A percentile compares a stretch with the other conserved stretches of the same genome.
Conservation (phyloP, 2,329 filamentous ascomycete genomes). For the Bipolaris oryzae region DNA sequence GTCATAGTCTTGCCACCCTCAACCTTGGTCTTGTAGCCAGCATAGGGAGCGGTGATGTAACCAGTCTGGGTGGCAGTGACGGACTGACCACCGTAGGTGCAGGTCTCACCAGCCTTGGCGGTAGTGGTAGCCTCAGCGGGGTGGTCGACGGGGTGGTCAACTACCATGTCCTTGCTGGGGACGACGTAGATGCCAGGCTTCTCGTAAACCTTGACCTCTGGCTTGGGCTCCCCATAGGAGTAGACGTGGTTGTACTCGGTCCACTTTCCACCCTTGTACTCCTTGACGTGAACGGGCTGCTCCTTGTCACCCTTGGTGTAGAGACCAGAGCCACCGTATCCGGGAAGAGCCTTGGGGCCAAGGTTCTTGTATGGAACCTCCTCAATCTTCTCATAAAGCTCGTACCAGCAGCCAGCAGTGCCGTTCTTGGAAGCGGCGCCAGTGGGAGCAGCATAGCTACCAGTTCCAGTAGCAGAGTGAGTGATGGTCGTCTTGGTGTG, state of each 20-base stretch:
- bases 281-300: conserved; percentile 37
- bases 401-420: conserved; percentile 32
- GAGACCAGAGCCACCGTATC: conserved; percentile 39
- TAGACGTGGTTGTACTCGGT: conserved; percentile 28
- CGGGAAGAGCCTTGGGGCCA: conserved; percentile 35
- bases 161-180: conserved; percentile 34
- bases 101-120: conserved; percentile 26
- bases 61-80: conserved; percentile 31
- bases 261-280: conserved; percentile 43
- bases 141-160: conserved; percentile 27
- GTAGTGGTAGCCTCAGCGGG: conserved; percentile 32
- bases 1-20: conserved; percentile 22
- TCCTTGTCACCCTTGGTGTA: conserved; percentile 28
- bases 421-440: conserved; percentile 20
- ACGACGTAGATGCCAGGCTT: conserved; percentile 40
- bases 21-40: conserved; percentile 29
- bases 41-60: conserved; percentile 34
- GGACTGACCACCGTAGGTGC: conserved; percentile 36
- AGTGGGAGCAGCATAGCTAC: conserved; percentile 18
- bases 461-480: conserved; percentile 25
- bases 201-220: conserved; percentile 35
- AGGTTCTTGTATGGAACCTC: conserved; percentile 37
- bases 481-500: conserved; percentile 37
- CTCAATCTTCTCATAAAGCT: conserved; percentile 40
- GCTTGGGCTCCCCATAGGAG: conserved; percentile 35